Evolutionary conservation across 331 rosid genomes (phyloP).

Genomic region (Pyrus hybrid): DNA sequence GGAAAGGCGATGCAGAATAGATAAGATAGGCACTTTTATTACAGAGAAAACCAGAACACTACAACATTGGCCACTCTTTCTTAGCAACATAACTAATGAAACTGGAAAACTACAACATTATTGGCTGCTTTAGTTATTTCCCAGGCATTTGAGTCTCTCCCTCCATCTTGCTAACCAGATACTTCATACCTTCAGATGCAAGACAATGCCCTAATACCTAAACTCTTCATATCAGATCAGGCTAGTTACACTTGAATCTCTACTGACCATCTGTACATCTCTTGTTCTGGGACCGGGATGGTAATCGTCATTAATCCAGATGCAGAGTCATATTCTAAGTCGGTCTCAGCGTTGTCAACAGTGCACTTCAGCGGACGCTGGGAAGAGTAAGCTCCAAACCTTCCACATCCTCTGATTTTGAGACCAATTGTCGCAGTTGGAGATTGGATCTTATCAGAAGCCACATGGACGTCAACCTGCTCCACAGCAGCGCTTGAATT

Average conservation of each 20-base stretch:
- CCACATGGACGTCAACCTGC: conserved; percentile 35
- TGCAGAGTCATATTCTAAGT: conserved; percentile 40
- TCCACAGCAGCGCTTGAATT: conserved; percentile 72
- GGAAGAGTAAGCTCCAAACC: conserved; percentile 72
- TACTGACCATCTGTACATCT: conserved; percentile 66
- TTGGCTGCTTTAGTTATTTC: background rate
- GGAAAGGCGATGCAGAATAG: background rate
- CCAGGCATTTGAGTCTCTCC: background rate
- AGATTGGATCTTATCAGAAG: conserved; percentile 23
- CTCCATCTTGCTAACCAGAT: background rate
- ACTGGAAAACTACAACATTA: background rate
- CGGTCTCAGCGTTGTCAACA: conserved; percentile 34
- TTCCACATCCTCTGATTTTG: conserved; percentile 65
- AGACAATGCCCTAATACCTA: background rate
- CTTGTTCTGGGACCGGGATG: conserved; percentile 50
- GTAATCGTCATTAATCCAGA: conserved; percentile 52
- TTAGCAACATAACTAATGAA: background rate
- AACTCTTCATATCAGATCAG: conserved; percentile 1
- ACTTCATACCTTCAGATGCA: background rate
- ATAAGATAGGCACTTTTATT: background rate
- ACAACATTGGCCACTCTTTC: background rate
- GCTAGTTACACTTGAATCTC: conserved; percentile 55
- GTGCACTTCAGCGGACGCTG: conserved; percentile 52
- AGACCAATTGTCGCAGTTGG: conserved; percentile 37
- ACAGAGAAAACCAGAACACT: background rate